Conservation (phyloP, 2,329 filamentous ascomycete species). For the Xylariaceae sp. region DNA sequence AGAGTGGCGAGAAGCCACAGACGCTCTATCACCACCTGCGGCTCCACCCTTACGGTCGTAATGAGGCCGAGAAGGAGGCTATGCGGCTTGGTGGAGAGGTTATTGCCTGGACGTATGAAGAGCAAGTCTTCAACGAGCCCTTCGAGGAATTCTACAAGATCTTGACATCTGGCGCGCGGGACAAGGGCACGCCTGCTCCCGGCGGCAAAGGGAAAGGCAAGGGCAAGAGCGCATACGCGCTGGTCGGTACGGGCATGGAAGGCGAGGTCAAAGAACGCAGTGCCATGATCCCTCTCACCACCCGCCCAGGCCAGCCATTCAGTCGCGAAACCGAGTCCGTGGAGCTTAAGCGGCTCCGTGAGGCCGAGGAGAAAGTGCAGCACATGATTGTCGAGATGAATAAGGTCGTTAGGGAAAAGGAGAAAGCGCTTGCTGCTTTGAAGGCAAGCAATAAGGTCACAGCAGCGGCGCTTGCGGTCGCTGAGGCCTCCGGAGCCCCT, state of each 20-base stretch:
- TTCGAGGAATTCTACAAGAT: constrained; percentile 87
- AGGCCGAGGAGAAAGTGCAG: constrained; percentile 59
- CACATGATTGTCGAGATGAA: constrained; percentile 55
- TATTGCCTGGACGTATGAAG: constrained; percentile 78
- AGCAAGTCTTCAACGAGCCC: constrained; percentile 95
- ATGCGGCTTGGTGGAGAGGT: constrained; percentile 61
- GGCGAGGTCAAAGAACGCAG: constrained; percentile 53
- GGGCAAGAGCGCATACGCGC: constrained; percentile 35
- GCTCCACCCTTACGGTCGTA: constrained; percentile 82
- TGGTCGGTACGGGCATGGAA: constrained; percentile 15
- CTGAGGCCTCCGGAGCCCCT: not conserved
- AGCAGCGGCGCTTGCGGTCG: too few species aligned
- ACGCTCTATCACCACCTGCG: constrained; percentile 92
- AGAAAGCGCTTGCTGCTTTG: constrained; percentile 53
- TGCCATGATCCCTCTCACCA: constrained; percentile 67
- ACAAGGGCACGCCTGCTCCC: constrained; percentile 38
- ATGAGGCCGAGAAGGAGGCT: constrained; percentile 64
- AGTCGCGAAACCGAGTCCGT: constrained; percentile 63
- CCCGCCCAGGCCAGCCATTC: constrained; percentile 65
- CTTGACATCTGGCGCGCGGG: constrained; percentile 66
- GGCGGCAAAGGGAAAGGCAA: constrained; percentile 53
- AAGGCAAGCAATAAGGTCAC: constrained; percentile 53
- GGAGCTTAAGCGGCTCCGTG: constrained; percentile 56
- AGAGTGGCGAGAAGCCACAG: constrained; percentile 87
- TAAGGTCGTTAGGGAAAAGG: constrained; percentile 59